phyloP scores from a whole-genome alignment of 2,329 filamentous ascomycete species.

The Fusarium austroafricanum region DNA sequence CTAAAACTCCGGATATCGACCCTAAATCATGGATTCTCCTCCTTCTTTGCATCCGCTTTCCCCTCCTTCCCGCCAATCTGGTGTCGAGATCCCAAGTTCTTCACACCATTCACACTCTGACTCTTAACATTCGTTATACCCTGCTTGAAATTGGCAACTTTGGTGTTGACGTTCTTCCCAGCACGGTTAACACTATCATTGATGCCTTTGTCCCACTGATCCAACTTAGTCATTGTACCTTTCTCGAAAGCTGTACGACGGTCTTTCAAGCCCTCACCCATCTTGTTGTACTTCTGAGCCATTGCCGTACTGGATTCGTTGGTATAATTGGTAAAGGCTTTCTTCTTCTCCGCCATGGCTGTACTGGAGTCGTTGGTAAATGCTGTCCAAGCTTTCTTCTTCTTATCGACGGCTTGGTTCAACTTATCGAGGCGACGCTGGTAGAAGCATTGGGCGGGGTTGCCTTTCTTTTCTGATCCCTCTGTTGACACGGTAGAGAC shows the following conservation, averaged over 20 bases:
- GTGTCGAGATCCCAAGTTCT: conserved; percentile 2
- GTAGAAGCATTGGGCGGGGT: neutral
- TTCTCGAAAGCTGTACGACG: conserved; percentile 21
- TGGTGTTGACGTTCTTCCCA: conserved; percentile 2
- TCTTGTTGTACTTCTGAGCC: conserved; percentile 1
- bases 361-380: conserved; percentile 23
- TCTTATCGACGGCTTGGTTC: conserved; percentile 31
- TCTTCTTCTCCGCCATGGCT: conserved; percentile 26
- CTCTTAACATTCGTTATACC: conserved; percentile 10
- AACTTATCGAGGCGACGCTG: conserved; percentile 17
- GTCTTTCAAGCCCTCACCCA: conserved; percentile 17
- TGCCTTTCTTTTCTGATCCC: neutral
- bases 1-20: neutral
- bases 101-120: conserved; percentile 14
- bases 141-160: conserved; percentile 4
- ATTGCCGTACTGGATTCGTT: conserved; percentile 23
- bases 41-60: neutral
- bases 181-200: conserved; percentile 9
- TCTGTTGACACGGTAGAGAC: neutral
- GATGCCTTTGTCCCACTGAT: conserved; percentile 14
- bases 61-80: neutral
- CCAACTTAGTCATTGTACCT: neutral
- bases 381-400: conserved; percentile 28
- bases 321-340: conserved; percentile 17
- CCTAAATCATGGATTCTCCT: fast-evolving